Evolutionary conservation across 331 rosid genomes (phyloP).

Genomic region (Rosa hybrid): DNA sequence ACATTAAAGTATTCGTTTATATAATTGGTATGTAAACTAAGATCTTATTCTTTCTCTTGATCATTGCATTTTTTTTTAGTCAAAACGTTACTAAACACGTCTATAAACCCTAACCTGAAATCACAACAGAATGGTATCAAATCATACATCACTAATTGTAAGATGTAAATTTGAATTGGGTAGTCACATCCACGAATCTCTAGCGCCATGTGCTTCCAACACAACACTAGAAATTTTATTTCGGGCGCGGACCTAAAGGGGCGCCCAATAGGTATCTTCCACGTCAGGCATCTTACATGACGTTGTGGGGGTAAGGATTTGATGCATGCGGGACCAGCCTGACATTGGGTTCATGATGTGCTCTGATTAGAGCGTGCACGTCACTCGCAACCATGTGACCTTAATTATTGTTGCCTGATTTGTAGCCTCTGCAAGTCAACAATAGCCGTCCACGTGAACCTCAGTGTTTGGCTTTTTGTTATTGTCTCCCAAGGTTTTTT

Average conservation of each 20-base stretch:
- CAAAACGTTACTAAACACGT: too few species aligned
- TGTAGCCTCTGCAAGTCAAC: conserved; percentile 15
- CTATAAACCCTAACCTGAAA: too few species aligned
- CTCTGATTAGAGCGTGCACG: conserved; percentile 30
- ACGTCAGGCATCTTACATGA: conserved; percentile 19
- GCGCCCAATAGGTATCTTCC: conserved; percentile 12
- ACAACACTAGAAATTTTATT: background rate
- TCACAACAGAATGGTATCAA: background rate
- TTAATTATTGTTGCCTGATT: conserved; percentile 28
- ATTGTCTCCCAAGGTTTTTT: background rate
- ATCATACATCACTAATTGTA: background rate
- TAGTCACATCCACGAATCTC: background rate
- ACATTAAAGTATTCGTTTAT: too few species aligned
- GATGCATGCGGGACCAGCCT: conserved; percentile 37
- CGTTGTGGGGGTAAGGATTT: background rate
- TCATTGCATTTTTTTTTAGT: too few species aligned
- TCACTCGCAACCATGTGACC: conserved; percentile 32
- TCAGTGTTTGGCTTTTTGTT: conserved; percentile 4
- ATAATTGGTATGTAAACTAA: too few species aligned
- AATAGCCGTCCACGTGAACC: conserved; percentile 10
- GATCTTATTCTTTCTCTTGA: too few species aligned
- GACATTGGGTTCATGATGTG: conserved; percentile 15
- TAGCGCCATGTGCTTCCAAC: background rate
- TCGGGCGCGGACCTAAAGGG: background rate
- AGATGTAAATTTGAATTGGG: background rate